Base-by-base conservation (phyloP, 148 eudicot genomes). In the Rhododendron williamsianum region DNA sequence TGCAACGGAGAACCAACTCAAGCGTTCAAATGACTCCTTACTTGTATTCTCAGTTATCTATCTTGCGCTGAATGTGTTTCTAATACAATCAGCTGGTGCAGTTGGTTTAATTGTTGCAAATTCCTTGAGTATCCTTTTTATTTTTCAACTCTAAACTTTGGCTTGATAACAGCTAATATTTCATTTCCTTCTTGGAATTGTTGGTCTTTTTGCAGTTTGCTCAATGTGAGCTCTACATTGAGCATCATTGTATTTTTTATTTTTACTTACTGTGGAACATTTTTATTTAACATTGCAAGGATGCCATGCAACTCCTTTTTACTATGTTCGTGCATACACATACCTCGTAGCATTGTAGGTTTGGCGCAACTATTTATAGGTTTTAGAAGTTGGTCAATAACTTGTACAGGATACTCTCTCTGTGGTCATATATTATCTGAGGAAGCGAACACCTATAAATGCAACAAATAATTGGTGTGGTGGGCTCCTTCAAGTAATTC, bases 61-160 rank as follows among this genome's bases (percentile, higher is more conserved):
- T 85, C 83, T 97, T 38, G 52, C 87, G 67, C 88, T 95, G 87
- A 97, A 97, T 90, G 87, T 97, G 87, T 67, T 91, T 86, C 93
- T 97, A 36, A 97, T 95, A 80, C 90, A 89, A 84, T 91, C 96
- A 86, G 96, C 95, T 91, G 99, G 98, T 60, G 99, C 99, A 83
- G 89, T 97, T 83, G 98, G 98, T 51, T 91, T 97, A 82, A 95
- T 97, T 48, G 76, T 93, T 82, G 99, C 99, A 52, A 97, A 97
- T 89, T 93, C 95, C 51, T 88, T 94, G 88, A 97, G 99, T 97
- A 97, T 97, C 99, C 98, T 97, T 91, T 78, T 54, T 0, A 1
- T 67, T 67, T 2, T 27, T 67, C 71, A n/a, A n/a, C 41, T 73
- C 35, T 4, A 4, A 35, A 80, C 45, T 65, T 45, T 78, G 52